Base-by-base conservation (phyloP, 768 basidiomycete species). In the Tylopilus sp. region DNA sequence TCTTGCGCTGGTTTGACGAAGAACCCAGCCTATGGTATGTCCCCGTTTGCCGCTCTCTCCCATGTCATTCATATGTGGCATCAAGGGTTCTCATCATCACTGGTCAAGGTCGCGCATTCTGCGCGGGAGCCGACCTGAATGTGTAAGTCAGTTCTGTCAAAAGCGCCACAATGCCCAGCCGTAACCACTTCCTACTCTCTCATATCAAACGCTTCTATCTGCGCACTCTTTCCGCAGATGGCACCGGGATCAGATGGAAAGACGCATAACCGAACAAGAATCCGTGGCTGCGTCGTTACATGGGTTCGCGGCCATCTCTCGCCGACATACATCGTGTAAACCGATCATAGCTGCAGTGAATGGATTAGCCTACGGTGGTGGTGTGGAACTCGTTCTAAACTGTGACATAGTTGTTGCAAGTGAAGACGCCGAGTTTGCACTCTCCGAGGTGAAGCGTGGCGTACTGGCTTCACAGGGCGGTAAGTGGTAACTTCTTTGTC, bases 291-390 rank as follows among this genome's bases (percentile, higher is more conserved):
- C 67, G 2, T 74, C 78, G 24, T 51, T 72, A 1, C 70, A 86
- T 55, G 88, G 89, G 6, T 91, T 92, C 66, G 90, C 79, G 1
- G 80, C 86, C 31, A 71, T 92, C 34, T 91, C 89, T 2, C 80
- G 86, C 24, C 78, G 90, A 4, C 77, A 75, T 36, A 67, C 66
- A 31, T 80, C 81, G 1, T 74, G 68, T 55, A 92, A 92, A 63
- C 88, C 88, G 7, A 80, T 90, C 47, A 85, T 92, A 43, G 90
- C 89, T 13, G 89, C 90, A 4, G 89, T 90, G 2, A 80, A 83
- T 53, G 89, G 89, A n/a, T 78, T 84, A 28, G 81, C 84, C 0
- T 81, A 80, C 43, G 85, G 85, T 30, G 86, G 86, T 2, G 86
- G 84, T 8, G 72, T 80, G 56, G 86, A 87, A 63, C 77, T 87